Percentiles rank a stretch among this genome's conserved stretches.
phyloP scores from a whole-genome alignment of 805 yeast genomes.

The Starmerella lactis-condensi region DNA sequence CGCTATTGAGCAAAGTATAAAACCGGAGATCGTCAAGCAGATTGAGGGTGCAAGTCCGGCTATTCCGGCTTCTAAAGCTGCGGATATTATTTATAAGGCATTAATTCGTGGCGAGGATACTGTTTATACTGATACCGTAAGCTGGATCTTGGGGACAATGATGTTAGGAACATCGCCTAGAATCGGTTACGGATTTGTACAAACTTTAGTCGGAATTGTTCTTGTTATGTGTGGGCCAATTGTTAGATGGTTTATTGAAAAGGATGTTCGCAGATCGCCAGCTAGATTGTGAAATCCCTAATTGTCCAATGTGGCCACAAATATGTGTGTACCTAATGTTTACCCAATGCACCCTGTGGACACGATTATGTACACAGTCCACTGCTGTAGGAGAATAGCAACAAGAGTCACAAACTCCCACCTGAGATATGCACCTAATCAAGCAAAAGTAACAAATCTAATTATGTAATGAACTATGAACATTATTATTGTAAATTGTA shows the following conservation, averaged over 20 bases:
- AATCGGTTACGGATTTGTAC: conserved; percentile 15
- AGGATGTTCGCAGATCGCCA: too few relatives aligned
- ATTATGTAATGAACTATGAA: too few relatives aligned
- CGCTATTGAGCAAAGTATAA: conserved; percentile 58
- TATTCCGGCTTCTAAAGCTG: conserved; percentile 47
- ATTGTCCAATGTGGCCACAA: too few relatives aligned
- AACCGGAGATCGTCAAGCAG: conserved; percentile 61
- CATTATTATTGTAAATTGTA: too few relatives aligned
- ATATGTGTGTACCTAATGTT: too few relatives aligned
- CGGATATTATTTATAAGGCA: conserved; percentile 36
- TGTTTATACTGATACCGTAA: conserved; percentile 64
- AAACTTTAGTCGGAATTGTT: conserved; percentile 13
- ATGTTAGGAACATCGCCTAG: conserved; percentile 21
- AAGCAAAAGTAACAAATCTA: too few relatives aligned
- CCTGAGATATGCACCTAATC: too few relatives aligned
- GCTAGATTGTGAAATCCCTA: too few relatives aligned
- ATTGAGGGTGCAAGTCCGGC: conserved; percentile 77
- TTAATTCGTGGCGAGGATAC: conserved; percentile 51
- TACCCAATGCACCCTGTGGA: too few relatives aligned
- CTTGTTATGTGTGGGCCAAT: conserved; percentile 15
- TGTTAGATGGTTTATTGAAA: conserved; percentile 14
- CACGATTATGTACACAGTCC: too few relatives aligned
- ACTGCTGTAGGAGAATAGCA: too few relatives aligned
- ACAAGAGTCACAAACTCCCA: too few relatives aligned
- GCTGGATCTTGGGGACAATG: conserved; percentile 54